These are phyloP conservation scores for Thalassiosira ordinaria DNA, from an alignment of 352 stramenopile genomes.

Conservation along the genomic window DNA sequence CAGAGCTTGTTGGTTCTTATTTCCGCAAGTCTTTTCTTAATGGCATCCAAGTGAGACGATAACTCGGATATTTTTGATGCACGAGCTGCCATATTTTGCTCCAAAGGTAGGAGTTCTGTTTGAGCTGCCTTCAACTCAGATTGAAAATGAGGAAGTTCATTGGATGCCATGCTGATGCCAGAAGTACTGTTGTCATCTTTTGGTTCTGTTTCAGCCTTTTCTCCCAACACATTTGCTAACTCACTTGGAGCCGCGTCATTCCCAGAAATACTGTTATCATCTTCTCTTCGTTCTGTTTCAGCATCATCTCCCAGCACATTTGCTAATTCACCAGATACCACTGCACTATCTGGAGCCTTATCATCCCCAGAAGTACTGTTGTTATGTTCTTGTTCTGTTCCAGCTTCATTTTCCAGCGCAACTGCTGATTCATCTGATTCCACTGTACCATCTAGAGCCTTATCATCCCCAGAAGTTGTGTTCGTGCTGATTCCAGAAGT, in stretches of 20 bases:
- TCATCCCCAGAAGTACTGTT: too few species aligned
- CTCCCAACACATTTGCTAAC: background rate
- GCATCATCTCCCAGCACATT: too few species aligned
- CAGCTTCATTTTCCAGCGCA: too few species aligned
- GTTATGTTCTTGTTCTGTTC: too few species aligned
- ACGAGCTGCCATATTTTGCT: slow-evolving; percentile 6
- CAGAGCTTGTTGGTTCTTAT: background rate
- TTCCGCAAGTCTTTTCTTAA: slow-evolving; percentile 2
- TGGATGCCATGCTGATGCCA: background rate
- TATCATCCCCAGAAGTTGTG: too few species aligned
- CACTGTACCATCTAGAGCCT: too few species aligned
- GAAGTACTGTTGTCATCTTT: background rate
- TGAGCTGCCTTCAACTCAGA: slow-evolving; percentile 1
- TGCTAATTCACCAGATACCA: too few species aligned
- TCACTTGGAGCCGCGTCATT: background rate
- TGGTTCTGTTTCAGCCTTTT: slow-evolving; percentile 13
- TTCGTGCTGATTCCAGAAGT: too few species aligned
- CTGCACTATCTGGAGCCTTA: too few species aligned
- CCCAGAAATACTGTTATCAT: too few species aligned
- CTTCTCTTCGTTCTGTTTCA: too few species aligned
- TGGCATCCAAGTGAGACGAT: background rate
- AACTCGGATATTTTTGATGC: slow-evolving; percentile 29
- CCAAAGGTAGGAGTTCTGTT: slow-evolving; percentile 18
- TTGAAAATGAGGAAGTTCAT: slow-evolving; percentile 7
- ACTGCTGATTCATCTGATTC: too few species aligned